phyloP scores from a whole-genome alignment of 2,329 filamentous ascomycete genomes.

The Cladophialophora immunda region DNA sequence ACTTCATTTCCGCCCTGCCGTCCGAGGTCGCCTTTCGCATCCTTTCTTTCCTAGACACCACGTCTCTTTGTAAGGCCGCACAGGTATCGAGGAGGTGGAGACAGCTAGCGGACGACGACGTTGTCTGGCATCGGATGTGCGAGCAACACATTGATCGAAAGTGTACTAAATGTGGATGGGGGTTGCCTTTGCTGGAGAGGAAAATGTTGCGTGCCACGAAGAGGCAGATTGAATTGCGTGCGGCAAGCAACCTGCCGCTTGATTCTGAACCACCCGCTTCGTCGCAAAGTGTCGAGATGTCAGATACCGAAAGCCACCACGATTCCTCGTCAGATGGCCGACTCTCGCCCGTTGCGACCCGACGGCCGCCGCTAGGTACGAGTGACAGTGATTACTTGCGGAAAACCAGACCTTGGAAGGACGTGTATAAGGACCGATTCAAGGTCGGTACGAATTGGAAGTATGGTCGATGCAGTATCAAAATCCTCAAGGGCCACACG shows the following conservation, averaged over 20 bases:
- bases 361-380: constrained; percentile 20
- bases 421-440: constrained; percentile 94
- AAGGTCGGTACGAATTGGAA: constrained; percentile 98
- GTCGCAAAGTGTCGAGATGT: constrained; percentile 35
- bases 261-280: constrained; percentile 61
- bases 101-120: constrained; percentile 90
- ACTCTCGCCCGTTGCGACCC: constrained; percentile 25
- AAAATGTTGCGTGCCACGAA: constrained; percentile 88
- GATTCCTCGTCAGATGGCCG: constrained; percentile 26
- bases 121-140: constrained; percentile 98
- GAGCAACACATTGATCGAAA: constrained; percentile 95
- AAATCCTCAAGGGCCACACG: constrained; percentile 83
- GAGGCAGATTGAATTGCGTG: constrained; percentile 78
- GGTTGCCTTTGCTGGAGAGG: constrained; percentile 85
- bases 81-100: constrained; percentile 93
- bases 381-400: constrained; percentile 28
- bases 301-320: constrained; percentile 26
- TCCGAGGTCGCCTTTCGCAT: constrained; percentile 93
- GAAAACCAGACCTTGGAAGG: constrained; percentile 80
- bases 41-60: constrained; percentile 89
- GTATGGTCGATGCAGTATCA: constrained; percentile 85
- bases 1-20: constrained; percentile 89
- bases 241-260: constrained; percentile 65
- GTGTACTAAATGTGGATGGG: constrained; percentile 95
- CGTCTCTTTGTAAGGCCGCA: constrained; percentile 92